These are phyloP conservation scores for Zalaria obscura DNA, from an alignment of 2,329 filamentous ascomycete genomes.

Conservation along the genomic window DNA sequence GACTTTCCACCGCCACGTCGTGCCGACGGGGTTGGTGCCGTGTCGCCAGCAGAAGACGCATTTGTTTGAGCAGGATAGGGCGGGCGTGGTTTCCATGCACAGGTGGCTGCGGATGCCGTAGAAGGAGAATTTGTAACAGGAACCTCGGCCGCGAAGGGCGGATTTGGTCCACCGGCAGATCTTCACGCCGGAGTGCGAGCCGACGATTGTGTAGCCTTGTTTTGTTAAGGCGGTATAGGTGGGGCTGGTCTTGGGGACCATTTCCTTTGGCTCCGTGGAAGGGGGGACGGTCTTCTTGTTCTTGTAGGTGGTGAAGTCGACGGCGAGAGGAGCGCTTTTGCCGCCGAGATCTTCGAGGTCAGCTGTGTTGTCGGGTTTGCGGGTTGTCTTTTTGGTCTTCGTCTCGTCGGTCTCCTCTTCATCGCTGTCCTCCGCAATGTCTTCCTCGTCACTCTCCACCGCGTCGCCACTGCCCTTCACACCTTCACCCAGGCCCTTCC, in stretches of 20 bases:
- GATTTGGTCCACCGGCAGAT: conserved; percentile 99
- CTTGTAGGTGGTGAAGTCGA: conserved; percentile 74
- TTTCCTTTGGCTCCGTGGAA: conserved; percentile 55
- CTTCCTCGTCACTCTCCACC: conserved; percentile 71
- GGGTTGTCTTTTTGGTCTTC: conserved; percentile 14
- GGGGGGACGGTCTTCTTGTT: conserved; percentile 26
- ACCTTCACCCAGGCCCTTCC: conserved; percentile 46
- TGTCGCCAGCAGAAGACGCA: conserved; percentile 99
- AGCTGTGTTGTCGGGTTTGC: conserved; percentile 24
- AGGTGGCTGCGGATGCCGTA: conserved; percentile 94
- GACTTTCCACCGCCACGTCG: conserved; percentile 92
- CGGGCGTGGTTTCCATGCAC: conserved; percentile 96
- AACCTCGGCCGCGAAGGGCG: conserved; percentile 79
- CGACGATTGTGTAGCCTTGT: conserved; percentile 90
- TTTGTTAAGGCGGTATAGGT: conserved; percentile 85
- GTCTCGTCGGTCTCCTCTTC: conserved; percentile 13
- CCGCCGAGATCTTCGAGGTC: conserved; percentile 76
- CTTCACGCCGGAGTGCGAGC: conserved; percentile 90
- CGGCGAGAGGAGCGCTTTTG: conserved; percentile 41
- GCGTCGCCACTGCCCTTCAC: conserved; percentile 71
- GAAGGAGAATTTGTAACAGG: conserved; percentile 95
- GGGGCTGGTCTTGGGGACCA: conserved; percentile 84
- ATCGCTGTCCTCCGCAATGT: conserved; percentile 40
- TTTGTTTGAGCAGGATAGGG: conserved; percentile 92
- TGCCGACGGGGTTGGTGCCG: conserved; percentile 91